These are phyloP conservation scores for Striga hermonthica DNA, from an alignment of 305 asterid genomes.

Conservation along the genomic window DNA sequence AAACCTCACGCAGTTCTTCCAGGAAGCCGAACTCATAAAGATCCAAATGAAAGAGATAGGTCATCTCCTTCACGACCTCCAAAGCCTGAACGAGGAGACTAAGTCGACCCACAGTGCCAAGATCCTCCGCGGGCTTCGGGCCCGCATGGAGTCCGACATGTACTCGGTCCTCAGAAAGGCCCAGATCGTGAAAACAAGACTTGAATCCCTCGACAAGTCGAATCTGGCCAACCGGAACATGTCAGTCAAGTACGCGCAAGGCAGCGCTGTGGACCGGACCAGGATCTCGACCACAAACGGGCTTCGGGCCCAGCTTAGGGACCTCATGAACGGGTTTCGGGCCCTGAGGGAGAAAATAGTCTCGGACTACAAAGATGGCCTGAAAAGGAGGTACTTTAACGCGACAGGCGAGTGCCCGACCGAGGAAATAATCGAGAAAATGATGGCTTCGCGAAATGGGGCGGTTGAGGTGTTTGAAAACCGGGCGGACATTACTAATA, in stretches of 20 bases:
- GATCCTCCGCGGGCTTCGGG: conserved; percentile 70
- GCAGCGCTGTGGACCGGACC: conserved; percentile 68
- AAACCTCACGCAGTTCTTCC: conserved; percentile 55
- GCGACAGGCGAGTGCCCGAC: conserved; percentile 59
- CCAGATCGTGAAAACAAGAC: conserved; percentile 50
- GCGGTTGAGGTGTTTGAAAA: conserved; percentile 39
- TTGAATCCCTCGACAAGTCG: conserved; percentile 59
- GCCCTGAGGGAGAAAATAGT: conserved; percentile 55
- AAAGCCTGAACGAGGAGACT: conserved; percentile 52
- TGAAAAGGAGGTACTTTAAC: conserved; percentile 65
- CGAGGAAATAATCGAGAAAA: conserved; percentile 57
- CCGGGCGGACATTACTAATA: conserved; percentile 30
- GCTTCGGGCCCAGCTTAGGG: conserved; percentile 58
- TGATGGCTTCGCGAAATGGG: conserved; percentile 50
- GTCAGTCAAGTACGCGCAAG: conserved; percentile 41
- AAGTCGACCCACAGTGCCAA: conserved; percentile 65
- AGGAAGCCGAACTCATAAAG: conserved; percentile 53
- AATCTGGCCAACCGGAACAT: conserved; percentile 43
- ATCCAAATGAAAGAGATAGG: conserved; percentile 55
- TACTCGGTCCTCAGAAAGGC: conserved; percentile 66
- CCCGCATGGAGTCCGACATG: conserved; percentile 78
- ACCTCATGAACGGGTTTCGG: conserved; percentile 66
- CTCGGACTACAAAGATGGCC: conserved; percentile 63
- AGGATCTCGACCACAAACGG: conserved; percentile 62
- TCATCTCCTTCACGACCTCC: conserved; percentile 69